Percentiles rank a stretch among this genome's conserved stretches.
Evolutionary conservation across 2,329 filamentous ascomycete species (phyloP).

Genomic region (Verticillium alfalfae): DNA sequence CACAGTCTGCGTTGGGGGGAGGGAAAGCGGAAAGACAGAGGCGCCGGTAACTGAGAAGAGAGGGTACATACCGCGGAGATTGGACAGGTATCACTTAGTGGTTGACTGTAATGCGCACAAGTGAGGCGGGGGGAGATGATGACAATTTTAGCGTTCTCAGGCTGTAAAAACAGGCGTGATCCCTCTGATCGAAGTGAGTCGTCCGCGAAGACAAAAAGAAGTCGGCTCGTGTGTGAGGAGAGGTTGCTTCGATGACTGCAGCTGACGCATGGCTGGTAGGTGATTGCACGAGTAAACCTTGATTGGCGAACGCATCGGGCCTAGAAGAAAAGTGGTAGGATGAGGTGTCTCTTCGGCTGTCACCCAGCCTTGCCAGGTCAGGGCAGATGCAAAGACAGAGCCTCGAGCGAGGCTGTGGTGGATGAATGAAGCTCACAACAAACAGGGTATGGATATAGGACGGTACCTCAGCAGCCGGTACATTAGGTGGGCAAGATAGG

Average conservation of each 20-base stretch:
- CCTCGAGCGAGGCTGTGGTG: not conserved
- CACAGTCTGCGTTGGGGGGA: not conserved
- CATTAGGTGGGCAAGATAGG: not conserved
- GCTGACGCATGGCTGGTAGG: not conserved
- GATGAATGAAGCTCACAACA: not conserved
- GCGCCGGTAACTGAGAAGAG: not conserved
- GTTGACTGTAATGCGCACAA: not conserved
- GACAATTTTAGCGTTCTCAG: not conserved
- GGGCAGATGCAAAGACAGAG: not conserved
- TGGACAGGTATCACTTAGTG: not conserved
- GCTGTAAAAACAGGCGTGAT: not conserved
- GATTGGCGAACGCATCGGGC: not conserved
- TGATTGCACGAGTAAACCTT: not conserved
- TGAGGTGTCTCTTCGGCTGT: not conserved
- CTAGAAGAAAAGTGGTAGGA: not conserved
- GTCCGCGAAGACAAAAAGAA: constrained; percentile 11
- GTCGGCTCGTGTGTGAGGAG: not conserved
- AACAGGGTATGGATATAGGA: too few relatives aligned
- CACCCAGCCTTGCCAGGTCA: not conserved
- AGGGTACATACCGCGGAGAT: not conserved
- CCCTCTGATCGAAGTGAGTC: not conserved
- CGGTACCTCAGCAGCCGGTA: too few relatives aligned
- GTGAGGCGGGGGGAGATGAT: not conserved
- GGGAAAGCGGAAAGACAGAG: not conserved
- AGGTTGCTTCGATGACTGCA: not conserved